Evolutionary conservation across 73 alveolate genomes (phyloP), one percentile per base, ranked within the genome.

Genomic region (Paraurostyla sp.): DNA sequence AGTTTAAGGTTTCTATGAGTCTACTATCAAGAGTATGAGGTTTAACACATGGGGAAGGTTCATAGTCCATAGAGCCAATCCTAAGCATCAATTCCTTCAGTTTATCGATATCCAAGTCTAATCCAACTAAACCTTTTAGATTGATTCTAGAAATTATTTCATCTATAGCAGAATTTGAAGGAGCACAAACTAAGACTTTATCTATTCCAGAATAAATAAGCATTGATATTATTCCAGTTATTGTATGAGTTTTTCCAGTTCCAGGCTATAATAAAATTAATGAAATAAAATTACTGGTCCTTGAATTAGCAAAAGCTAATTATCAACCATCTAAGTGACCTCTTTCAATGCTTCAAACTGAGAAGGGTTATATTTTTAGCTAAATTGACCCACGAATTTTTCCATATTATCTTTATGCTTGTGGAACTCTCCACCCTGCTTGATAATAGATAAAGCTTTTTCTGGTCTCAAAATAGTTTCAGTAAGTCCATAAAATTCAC

Each of bases 151-250:
- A 76, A 30, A 97, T 92, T 13, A 97, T 89, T 84, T 96, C 99
- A 85, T 97, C 99, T 33, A 96, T 91, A 4, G 99, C 99, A 9
- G 99, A 97, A 81, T 97, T 97, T 38, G 98, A 92, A 6, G 99
- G 99, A 0, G 99, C 99, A 85, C 99, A 97, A 49, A 97, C 95
- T 48, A 97, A 83, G 22, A 97, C 89, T 85, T 95, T 93, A 13
- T 91, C 87, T 0, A 56, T 42, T 0, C 81, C 60, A n/a, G 86
- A 60, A 27, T 32, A 9, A 13, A 91, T 38, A 16, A 91, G 76
- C 92, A 83, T 73, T 13, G 81, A 52, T 6, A 85, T 59, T 52
- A 91, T 65, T 40, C 92, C 96, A 25, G 71, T 73, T 18, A 91
- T 91, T 0, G 96, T 91, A 7, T 91, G 96, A 38, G 96, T 91